Conservation (phyloP, 2,329 filamentous ascomycete genomes). For the Cytospora leucostoma region DNA sequence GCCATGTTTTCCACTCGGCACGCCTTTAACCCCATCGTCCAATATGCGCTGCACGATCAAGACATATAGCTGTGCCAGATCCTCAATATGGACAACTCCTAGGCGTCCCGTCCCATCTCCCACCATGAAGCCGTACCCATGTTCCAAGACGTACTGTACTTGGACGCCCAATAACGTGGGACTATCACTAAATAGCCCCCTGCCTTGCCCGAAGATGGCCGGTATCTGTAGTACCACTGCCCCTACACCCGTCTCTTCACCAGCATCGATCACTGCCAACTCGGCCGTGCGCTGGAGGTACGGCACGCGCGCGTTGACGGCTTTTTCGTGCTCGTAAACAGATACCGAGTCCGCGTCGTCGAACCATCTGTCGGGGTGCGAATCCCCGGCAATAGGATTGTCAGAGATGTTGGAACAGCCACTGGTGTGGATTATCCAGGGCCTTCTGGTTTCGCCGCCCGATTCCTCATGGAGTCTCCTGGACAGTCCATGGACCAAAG, state of each 20-base stretch:
- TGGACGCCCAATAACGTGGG: slow-evolving; percentile 42
- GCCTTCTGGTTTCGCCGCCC: not conserved
- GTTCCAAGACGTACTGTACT: not conserved
- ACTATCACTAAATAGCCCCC: slow-evolving; percentile 43
- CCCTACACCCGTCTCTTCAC: slow-evolving; percentile 43
- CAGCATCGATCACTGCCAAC: slow-evolving; percentile 44
- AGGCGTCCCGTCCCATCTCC: not conserved
- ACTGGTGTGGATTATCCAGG: slow-evolving; percentile 36
- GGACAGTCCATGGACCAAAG: slow-evolving; percentile 46
- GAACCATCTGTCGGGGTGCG: slow-evolving; percentile 39
- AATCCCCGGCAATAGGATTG: slow-evolving; percentile 39
- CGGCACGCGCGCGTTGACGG: slow-evolving; percentile 38
- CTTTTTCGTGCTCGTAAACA: slow-evolving; percentile 44
- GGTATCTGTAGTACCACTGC: slow-evolving; percentile 50
- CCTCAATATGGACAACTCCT: slow-evolving; percentile 11
- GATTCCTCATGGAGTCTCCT: slow-evolving; percentile 26
- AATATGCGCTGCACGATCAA: slow-evolving; percentile 3
- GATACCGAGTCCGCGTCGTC: slow-evolving; percentile 44
- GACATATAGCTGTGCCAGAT: slow-evolving; percentile 6
- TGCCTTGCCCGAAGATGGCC: slow-evolving; percentile 49
- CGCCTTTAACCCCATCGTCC: slow-evolving; percentile 3
- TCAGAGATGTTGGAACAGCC: slow-evolving; percentile 49
- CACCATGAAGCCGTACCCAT: slow-evolving; percentile 9
- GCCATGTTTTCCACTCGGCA: slow-evolving; percentile 36
- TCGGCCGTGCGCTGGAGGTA: slow-evolving; percentile 49